Conservation (phyloP, 495 filamentous ascomycete species). For the Peziza echinospora region DNA sequence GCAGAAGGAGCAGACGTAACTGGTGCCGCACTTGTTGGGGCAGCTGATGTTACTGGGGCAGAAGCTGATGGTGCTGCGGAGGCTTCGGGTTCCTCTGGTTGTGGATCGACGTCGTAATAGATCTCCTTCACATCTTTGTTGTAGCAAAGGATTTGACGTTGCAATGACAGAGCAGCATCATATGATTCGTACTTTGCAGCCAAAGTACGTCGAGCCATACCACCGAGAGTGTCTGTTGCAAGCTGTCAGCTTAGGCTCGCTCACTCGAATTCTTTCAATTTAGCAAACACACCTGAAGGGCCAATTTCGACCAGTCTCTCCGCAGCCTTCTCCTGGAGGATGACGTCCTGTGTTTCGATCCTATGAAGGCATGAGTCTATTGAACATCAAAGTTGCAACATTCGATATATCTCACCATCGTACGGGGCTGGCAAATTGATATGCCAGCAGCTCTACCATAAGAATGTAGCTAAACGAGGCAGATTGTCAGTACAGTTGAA, state of each 20-base stretch:
- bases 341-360: slow-evolving; percentile 99
- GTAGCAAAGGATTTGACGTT: slow-evolving; percentile 95
- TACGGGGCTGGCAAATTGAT: slow-evolving; percentile 96
- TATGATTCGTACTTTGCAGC: slow-evolving; percentile 98
- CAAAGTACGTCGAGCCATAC: slow-evolving; percentile 90
- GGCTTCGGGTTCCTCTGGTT: slow-evolving; percentile 56
- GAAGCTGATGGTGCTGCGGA: slow-evolving; percentile 25
- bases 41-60: slow-evolving; percentile 29
- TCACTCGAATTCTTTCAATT: too few species aligned
- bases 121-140: slow-evolving; percentile 99
- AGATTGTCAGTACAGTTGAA: background rate
- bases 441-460: slow-evolving; percentile 92
- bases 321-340: slow-evolving; percentile 82
- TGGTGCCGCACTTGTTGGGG: slow-evolving; percentile 32
- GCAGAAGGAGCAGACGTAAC: slow-evolving; percentile 37
- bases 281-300: slow-evolving; percentile 27
- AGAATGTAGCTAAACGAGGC: slow-evolving; percentile 63
- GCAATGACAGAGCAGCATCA: slow-evolving; percentile 84
- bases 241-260: too few species aligned
- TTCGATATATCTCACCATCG: slow-evolving; percentile 36
- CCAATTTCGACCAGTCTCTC: slow-evolving; percentile 97
- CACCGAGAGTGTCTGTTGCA: slow-evolving; percentile 81
- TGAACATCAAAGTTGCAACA: background rate
- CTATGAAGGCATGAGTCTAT: slow-evolving; percentile 1
- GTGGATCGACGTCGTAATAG: slow-evolving; percentile 94